phyloP scores from a whole-genome alignment of 495 filamentous ascomycete genomes.

The Tuber calosporum region DNA sequence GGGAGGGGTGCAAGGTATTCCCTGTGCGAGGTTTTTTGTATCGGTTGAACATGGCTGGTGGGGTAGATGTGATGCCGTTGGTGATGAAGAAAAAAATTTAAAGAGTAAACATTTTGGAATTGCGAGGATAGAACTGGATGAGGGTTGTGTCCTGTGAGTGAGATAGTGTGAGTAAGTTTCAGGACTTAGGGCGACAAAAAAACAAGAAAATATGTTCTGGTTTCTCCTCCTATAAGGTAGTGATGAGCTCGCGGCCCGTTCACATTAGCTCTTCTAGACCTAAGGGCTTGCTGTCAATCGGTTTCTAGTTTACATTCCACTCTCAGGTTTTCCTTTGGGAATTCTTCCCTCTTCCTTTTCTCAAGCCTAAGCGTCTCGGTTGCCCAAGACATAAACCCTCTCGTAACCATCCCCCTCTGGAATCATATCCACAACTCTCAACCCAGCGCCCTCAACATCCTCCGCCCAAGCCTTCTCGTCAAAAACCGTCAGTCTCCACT shows the following conservation, averaged over 20 bases:
- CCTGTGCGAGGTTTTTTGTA: background rate
- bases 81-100: background rate
- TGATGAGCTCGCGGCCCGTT: background rate
- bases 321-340: background rate
- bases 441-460: slow-evolving; percentile 13
- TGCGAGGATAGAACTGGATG: background rate
- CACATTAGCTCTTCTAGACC: background rate
- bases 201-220: background rate
- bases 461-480: slow-evolving; percentile 12
- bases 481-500: slow-evolving; percentile 18
- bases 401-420: slow-evolving; percentile 6
- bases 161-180: background rate
- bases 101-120: background rate
- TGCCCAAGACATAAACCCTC: slow-evolving; percentile 14
- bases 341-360: background rate
- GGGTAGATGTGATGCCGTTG: background rate
- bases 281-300: background rate
- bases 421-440: slow-evolving; percentile 12
- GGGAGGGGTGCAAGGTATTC: too few species aligned
- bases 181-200: too few species aligned
- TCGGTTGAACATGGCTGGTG: background rate
- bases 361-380: background rate
- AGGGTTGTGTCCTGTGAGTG: background rate
- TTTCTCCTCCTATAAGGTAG: background rate
- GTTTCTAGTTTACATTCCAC: background rate